These are phyloP conservation scores for Mycena galopus DNA, from an alignment of 768 basidiomycete species.

Conservation along the genomic window DNA sequence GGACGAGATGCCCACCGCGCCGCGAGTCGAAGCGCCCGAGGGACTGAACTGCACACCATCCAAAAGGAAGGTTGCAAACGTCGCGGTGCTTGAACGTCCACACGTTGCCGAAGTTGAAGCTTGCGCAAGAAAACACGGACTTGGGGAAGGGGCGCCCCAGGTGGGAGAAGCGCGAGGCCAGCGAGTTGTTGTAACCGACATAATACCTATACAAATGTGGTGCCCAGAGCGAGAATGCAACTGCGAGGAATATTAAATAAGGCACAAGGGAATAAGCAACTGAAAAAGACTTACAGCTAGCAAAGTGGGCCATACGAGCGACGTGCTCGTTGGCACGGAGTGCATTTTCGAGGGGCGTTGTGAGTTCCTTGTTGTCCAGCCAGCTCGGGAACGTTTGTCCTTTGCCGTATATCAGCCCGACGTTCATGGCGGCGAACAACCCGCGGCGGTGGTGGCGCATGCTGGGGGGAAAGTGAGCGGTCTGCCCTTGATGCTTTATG, in stretches of 20 bases:
- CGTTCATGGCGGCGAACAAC: slow-evolving; percentile 7
- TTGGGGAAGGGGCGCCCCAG: neutral
- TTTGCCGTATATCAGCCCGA: neutral
- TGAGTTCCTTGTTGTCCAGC: neutral
- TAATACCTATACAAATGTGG: neutral
- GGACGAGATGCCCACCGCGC: too few relatives aligned
- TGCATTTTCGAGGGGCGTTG: neutral
- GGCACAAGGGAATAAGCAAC: neutral
- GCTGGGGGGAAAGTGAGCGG: neutral
- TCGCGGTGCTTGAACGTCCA: neutral
- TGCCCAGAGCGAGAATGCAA: neutral
- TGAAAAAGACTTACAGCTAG: neutral
- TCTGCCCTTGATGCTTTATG: neutral
- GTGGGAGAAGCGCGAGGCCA: neutral
- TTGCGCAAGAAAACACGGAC: neutral
- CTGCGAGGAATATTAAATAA: neutral
- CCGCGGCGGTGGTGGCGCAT: slow-evolving; percentile 1
- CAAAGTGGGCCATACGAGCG: neutral
- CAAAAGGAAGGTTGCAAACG: too few relatives aligned
- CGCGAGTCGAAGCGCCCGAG: too few relatives aligned
- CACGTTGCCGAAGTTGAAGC: slow-evolving; percentile 6
- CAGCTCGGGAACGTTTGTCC: neutral
- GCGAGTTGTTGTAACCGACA: neutral
- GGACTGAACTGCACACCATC: too few relatives aligned
- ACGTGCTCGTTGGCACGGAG: neutral